Evolutionary conservation across 345 rosid genomes (phyloP).

Genomic region (Eucalyptus marginata): DNA sequence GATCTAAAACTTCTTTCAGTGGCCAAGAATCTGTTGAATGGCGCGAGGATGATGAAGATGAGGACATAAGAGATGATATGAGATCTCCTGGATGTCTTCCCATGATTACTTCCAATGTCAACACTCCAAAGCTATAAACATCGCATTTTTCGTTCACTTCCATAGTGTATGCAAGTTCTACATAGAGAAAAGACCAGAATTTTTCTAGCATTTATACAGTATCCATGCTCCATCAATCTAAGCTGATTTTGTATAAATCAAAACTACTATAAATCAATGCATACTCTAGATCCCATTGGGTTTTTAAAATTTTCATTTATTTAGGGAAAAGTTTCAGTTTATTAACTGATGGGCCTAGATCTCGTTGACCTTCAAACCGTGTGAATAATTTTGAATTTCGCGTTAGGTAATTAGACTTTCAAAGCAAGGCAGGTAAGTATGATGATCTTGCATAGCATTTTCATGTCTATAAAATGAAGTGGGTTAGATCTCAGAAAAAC

Average conservation of each 20-base stretch:
- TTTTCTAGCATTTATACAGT: background rate
- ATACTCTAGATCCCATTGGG: background rate
- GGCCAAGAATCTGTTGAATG: background rate
- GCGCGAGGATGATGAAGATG: fast-evolving
- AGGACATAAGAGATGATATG: background rate
- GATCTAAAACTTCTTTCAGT: background rate
- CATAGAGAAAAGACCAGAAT: background rate
- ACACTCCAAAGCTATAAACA: background rate
- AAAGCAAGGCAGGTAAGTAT: too few species aligned
- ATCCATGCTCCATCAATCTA: background rate
- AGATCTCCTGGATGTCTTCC: background rate
- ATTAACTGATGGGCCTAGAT: background rate
- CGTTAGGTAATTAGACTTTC: background rate
- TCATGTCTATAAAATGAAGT: too few species aligned
- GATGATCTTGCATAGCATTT: too few species aligned
- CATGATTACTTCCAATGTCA: background rate
- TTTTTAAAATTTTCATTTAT: background rate
- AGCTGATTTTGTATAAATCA: background rate
- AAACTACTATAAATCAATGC: background rate
- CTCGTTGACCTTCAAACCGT: background rate
- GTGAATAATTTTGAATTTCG: too few species aligned
- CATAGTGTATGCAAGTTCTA: background rate
- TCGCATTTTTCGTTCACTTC: background rate
- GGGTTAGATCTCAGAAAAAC: fast-evolving
- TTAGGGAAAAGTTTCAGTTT: background rate